These are phyloP conservation scores for Halocafeteria seosinensis DNA, from an alignment of 108 stramenopile genomes.

Conservation along the genomic window DNA sequence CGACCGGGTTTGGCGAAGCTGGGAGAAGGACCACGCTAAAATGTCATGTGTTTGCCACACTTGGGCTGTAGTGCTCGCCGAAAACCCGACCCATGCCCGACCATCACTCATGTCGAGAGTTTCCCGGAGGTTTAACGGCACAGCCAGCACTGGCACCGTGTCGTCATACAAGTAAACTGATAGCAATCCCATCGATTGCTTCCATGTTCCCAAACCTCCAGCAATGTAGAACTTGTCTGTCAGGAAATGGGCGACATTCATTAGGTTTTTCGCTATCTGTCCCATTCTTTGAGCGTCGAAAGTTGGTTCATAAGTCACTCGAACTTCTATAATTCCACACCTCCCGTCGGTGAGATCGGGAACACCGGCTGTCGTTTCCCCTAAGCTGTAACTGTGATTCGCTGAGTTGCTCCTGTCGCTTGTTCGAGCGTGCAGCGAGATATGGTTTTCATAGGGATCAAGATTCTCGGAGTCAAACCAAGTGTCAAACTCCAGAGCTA, in stretches of 20 bases:
- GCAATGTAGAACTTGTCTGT: background rate
- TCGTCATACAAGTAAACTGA: constrained; percentile 36
- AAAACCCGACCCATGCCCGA: constrained; percentile 46
- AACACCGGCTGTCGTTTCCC: constrained; percentile 13
- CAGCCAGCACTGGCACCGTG: constrained; percentile 23
- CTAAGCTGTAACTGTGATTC: constrained; percentile 25
- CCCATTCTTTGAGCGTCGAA: background rate
- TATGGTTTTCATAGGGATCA: constrained; percentile 45
- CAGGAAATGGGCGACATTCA: background rate
- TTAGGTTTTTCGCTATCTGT: background rate
- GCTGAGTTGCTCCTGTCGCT: constrained; percentile 9
- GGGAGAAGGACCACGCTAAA: constrained; percentile 26
- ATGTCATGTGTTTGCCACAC: constrained; percentile 45
- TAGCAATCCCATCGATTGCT: constrained; percentile 27
- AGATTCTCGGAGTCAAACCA: constrained; percentile 27
- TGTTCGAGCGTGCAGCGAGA: constrained; percentile 19
- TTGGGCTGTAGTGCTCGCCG: constrained; percentile 38
- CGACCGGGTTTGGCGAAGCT: background rate
- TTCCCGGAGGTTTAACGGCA: constrained; percentile 34
- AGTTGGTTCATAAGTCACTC: constrained; percentile 28
- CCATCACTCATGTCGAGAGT: constrained; percentile 32
- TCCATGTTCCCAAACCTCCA: constrained; percentile 20
- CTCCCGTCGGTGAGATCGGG: constrained; percentile 34
- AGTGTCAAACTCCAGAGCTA: constrained; percentile 51
- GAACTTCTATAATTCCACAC: constrained; percentile 18